A percentile compares a stretch with the other conserved stretches of the same genome.
These are phyloP conservation scores for Diaporthe ampelina DNA, from an alignment of 2,329 filamentous ascomycete genomes.

Conservation along the genomic window DNA sequence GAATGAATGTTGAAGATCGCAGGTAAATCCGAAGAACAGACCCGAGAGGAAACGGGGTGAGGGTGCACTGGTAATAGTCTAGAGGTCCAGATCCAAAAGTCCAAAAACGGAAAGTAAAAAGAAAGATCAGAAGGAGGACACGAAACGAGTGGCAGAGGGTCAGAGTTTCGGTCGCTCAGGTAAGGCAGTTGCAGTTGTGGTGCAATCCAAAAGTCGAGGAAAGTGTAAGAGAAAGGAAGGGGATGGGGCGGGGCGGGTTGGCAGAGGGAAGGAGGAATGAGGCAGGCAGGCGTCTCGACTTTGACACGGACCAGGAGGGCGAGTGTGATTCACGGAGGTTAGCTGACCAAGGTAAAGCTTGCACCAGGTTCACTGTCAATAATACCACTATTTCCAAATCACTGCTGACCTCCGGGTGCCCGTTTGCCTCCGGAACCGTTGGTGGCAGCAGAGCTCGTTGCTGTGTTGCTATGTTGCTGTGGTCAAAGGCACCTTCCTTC, in stretches of 20 bases:
- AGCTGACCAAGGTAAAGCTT: neutral
- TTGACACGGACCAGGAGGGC: neutral
- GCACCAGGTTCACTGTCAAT: neutral
- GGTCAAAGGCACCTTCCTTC: neutral
- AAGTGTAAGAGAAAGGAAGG: neutral
- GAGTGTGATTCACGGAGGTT: neutral
- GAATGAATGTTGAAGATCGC: neutral
- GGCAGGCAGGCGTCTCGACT: neutral
- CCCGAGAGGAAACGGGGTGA: neutral
- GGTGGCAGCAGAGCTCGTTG: neutral
- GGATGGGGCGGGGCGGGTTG: neutral
- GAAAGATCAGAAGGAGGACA: neutral
- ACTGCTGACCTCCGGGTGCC: neutral
- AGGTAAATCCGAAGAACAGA: neutral
- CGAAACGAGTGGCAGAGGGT: neutral
- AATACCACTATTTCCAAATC: no score
- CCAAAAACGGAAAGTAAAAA: conserved; percentile 8
- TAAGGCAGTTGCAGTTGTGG: neutral
- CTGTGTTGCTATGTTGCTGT: neutral
- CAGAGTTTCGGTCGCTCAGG: neutral
- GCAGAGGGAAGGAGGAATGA: neutral
- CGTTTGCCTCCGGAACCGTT: neutral
- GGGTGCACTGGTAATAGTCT: neutral
- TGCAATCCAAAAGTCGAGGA: neutral
- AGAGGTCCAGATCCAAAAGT: conserved; percentile 23